These are phyloP conservation scores for Tricholoma flavovirens DNA, from an alignment of 768 basidiomycete species.

Conservation along the genomic window DNA sequence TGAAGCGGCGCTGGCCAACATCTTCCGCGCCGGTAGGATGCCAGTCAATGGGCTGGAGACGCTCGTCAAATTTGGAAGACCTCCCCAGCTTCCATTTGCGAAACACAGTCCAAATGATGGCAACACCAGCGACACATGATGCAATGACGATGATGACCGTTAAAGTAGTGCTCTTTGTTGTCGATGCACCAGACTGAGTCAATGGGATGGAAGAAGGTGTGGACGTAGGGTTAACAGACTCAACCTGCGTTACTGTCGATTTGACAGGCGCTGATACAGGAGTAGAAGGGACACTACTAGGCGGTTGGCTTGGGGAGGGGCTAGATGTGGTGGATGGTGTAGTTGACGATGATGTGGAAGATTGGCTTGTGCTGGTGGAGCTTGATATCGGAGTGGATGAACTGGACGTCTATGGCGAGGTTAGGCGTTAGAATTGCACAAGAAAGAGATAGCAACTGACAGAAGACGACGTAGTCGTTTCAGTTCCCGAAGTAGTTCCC, in stretches of 20 bases:
- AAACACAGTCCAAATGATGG: slow-evolving; percentile 83
- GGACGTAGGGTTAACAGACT: slow-evolving; percentile 22
- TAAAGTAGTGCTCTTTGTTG: slow-evolving; percentile 36
- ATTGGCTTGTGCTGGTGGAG: slow-evolving; percentile 3
- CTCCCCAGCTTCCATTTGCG: slow-evolving; percentile 89
- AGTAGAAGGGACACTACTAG: slow-evolving; percentile 18
- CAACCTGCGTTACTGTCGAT: slow-evolving; percentile 24
- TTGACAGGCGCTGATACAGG: slow-evolving; percentile 13
- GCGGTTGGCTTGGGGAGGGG: slow-evolving; percentile 16
- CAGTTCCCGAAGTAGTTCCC: slow-evolving; percentile 9
- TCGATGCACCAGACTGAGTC: slow-evolving; percentile 19
- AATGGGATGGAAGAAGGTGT: slow-evolving; percentile 25
- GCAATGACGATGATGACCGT: slow-evolving; percentile 70
- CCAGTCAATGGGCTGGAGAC: slow-evolving; percentile 87
- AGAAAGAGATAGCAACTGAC: slow-evolving; percentile 5
- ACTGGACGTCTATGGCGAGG: slow-evolving; percentile 4
- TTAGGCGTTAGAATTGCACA: not conserved
- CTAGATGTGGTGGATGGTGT: slow-evolving; percentile 3
- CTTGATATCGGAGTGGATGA: not conserved
- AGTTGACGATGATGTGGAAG: slow-evolving; percentile 4
- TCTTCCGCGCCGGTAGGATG: slow-evolving; percentile 56
- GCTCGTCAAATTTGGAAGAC: slow-evolving; percentile 74
- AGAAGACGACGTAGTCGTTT: slow-evolving; percentile 5
- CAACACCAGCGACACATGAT: slow-evolving; percentile 58
- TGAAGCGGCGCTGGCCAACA: slow-evolving; percentile 44